Evolutionary conservation across 139 green algal species (phyloP), one percentile per base, ranked within the genome.

Genomic region (Yamagishiella unicocca): DNA sequence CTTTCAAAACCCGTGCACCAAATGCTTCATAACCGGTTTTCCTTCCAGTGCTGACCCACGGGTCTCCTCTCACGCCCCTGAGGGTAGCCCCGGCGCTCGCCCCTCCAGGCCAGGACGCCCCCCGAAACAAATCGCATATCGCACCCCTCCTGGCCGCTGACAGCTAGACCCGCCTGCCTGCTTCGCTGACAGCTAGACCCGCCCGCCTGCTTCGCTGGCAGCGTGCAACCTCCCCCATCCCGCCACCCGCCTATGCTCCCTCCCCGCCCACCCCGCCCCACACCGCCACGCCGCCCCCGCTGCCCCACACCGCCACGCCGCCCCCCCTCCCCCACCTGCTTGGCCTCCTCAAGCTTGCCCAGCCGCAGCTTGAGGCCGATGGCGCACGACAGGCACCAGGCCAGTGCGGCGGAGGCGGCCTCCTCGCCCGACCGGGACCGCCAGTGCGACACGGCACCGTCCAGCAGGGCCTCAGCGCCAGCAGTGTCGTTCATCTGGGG

Each of bases 301-400:
- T 17, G 12, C 10, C 31, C 38, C 70, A 24, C 38, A 7, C 8
- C 12, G 70, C 70, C 29, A 46, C n/a, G n/a, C 58, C 58, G 58
- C 8, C n/a, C n/a, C n/a, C n/a, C n/a, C n/a, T n/a, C n/a, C n/a
- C 70, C 2, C 53, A 83, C 76, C 76, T 85, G 58, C 61, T 85
- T 75, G 29, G 79, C 79, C 61, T 85, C 79, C n/a, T 75, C 78
- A 27, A 90, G 61, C 71, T 92, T 91, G n/a, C 92, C 84, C 54
- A 91, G 88, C 90, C 93, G 88, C 62, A 97, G 87, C 84, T 94
- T 92, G 58, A 97, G 84, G 12, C 79, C 74, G 14, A 94, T 92
- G 82, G 96, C 87, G 19, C 66, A 82, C 54, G 94, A 70, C 46
- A 97, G 87, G 68, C 95, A 96, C 90, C 91, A 95, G 29, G 61